Conservation (phyloP, 2,329 filamentous ascomycete species). For the Ambrosiella xylebori region DNA sequence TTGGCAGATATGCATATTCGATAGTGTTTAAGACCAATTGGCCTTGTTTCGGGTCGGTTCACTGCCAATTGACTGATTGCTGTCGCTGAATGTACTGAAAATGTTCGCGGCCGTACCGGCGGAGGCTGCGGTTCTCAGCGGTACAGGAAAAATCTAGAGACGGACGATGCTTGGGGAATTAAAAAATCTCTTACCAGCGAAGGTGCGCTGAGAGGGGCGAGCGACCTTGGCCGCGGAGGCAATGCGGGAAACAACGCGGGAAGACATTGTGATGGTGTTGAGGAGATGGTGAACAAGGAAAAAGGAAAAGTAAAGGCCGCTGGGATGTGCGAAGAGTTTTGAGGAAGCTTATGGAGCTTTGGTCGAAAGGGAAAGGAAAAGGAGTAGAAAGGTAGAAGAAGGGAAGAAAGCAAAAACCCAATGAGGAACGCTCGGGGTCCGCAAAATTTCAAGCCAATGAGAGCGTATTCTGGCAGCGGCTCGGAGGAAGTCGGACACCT, state of each 20-base stretch:
- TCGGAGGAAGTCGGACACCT: constrained; percentile 14
- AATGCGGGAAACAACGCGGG: constrained; percentile 14
- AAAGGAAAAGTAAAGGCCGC: constrained; percentile 14
- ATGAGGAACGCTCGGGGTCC: constrained; percentile 14
- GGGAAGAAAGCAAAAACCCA: constrained; percentile 12
- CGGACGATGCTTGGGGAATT: constrained; percentile 9
- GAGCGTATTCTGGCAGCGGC: constrained; percentile 11
- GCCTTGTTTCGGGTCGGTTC: constrained; percentile 1
- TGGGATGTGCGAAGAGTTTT: constrained; percentile 14
- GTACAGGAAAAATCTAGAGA: constrained; percentile 6
- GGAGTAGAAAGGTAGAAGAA: constrained; percentile 13
- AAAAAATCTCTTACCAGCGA: constrained; percentile 13
- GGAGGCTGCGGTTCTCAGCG: constrained; percentile 5
- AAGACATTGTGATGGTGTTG: constrained; percentile 14
- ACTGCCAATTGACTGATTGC: constrained; percentile 6
- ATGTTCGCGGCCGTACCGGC: neutral
- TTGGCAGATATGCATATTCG: neutral
- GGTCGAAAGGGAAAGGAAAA: constrained; percentile 14
- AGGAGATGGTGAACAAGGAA: constrained; percentile 13
- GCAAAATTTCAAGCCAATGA: constrained; percentile 14
- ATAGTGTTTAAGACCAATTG: constrained; percentile 6
- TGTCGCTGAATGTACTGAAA: neutral
- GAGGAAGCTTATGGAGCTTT: constrained; percentile 14
- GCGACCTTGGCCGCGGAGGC: constrained; percentile 14
- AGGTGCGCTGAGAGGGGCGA: constrained; percentile 14